A percentile compares a stretch with the other conserved stretches of the same genome.
Conservation (phyloP, 2,329 filamentous ascomycete species). For the Thermomyces lanuginosus region DNA sequence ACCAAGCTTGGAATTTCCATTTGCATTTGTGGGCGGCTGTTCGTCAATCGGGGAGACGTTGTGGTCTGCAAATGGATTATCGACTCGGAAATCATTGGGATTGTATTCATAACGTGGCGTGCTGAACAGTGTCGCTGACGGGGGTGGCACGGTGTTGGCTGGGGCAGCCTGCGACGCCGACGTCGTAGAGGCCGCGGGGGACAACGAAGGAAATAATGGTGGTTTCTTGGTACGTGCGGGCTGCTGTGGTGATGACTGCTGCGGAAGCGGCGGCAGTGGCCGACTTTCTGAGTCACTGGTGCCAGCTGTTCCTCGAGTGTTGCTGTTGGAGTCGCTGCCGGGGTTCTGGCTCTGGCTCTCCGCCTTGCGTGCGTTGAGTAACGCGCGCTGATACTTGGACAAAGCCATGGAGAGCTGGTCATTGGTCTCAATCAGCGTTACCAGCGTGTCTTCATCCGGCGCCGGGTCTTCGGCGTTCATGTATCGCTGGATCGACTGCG, state of each 20-base stretch:
- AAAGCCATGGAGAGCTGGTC: conserved; percentile 73
- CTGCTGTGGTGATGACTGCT: too few relatives aligned
- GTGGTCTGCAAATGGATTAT: conserved; percentile 28
- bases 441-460: conserved; percentile 87
- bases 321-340: conserved; percentile 1
- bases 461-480: conserved; percentile 63
- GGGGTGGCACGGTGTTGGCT: not conserved
- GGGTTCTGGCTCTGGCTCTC: conserved; percentile 4
- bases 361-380: conserved; percentile 41
- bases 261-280: too few relatives aligned
- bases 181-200: conserved; percentile 5
- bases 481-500: conserved; percentile 67
- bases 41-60: too few relatives aligned
- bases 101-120: conserved; percentile 18
- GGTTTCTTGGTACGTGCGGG: too few relatives aligned
- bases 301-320: conserved; percentile 2
- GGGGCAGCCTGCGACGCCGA: not conserved
- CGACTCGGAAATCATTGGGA: conserved; percentile 24
- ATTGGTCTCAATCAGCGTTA: conserved; percentile 84
- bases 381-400: conserved; percentile 67
- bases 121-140: not conserved
- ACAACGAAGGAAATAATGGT: conserved; percentile 6
- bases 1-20: too few relatives aligned
- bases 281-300: too few relatives aligned
- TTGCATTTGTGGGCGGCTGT: too few relatives aligned